Evolutionary conservation across 2,329 filamentous ascomycete genomes (phyloP), one percentile per base, ranked within the genome.

Genomic region (Blastomyces silverae): DNA sequence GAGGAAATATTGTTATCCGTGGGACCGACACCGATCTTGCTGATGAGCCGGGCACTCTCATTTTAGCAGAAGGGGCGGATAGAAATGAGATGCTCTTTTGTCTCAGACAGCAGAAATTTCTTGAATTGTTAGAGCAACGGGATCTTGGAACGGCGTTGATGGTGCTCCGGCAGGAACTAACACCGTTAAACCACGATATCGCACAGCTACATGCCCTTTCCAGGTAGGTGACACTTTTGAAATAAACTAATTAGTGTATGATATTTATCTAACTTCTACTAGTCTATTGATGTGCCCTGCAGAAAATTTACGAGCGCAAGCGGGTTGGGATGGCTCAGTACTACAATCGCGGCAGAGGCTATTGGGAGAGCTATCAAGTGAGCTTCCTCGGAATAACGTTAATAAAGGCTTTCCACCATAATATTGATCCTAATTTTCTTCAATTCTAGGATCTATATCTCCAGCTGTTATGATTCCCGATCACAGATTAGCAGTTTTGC

Each of bases 391-490:
- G 10, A 22, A 11, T 42, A 28, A 25, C 37, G n/a, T 3, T 50
- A 59, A 62, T n/a, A 20, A 44, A 46, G 10, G 10, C 6, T 25
- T 42, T 11, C n/a, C 13, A 44, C 13, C 37, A 5, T 25, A 20
- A 28, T 59, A 44, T 46, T 60, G 31, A 60, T 53, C 68, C 62
- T 66, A 34, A 22, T 67, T 73, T 64, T 75, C 66, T 8, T 22
- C 8, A 39, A 22, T 66, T 37, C 22, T 70, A 93, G 90, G 84
- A 80, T 96, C 87, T 64, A 96, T 99, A 75, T 96, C 94, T 1
- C 93, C 94, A 0, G 94, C 92, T 3, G 90, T 96, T 56, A 97
- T 99, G 92, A 89, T 99, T 64, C 94, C 94, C 1, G 91, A 96
- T 73, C 90, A 94, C 75, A 88, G 94, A 7, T 81, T 99, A 56